A percentile compares a stretch with the other conserved stretches of the same genome.
Conservation (phyloP, 768 basidiomycete species). For the Termitomyces bulborhizus region DNA sequence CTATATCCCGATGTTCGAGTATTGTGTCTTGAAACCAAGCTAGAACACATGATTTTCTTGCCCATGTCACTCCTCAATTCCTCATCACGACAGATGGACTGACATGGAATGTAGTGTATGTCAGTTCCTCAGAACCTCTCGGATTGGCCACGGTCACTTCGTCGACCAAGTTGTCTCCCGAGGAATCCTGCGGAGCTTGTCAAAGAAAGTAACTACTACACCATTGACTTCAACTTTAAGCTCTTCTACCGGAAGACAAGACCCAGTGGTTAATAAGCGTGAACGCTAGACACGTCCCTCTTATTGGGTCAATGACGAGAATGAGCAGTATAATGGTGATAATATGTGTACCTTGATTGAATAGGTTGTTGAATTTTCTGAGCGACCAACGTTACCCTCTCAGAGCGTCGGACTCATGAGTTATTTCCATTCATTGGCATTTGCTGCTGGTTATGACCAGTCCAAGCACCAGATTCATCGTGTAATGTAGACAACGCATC, state of each 20-base stretch:
- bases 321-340: conserved; percentile 68
- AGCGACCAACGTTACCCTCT: not conserved
- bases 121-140: not conserved
- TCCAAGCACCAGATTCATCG: conserved; percentile 62
- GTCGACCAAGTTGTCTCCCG: not conserved
- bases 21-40: too few relatives aligned
- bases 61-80: not conserved
- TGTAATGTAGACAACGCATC: conserved; percentile 54
- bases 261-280: conserved; percentile 63
- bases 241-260: conserved; percentile 16
- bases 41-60: not conserved
- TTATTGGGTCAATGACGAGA: not conserved
- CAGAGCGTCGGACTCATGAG: conserved; percentile 66
- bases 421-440: conserved; percentile 63
- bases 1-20: too few relatives aligned
- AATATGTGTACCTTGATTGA: conserved; percentile 39
- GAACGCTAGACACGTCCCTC: conserved; percentile 19
- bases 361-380: not conserved
- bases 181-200: not conserved
- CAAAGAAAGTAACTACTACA: too few relatives aligned
- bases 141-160: not conserved
- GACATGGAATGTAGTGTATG: not conserved
- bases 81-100: not conserved
- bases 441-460: conserved; percentile 67
- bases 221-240: not conserved